phyloP scores from a whole-genome alignment of 257 asterid species.

The Anisodus acutangulus region DNA sequence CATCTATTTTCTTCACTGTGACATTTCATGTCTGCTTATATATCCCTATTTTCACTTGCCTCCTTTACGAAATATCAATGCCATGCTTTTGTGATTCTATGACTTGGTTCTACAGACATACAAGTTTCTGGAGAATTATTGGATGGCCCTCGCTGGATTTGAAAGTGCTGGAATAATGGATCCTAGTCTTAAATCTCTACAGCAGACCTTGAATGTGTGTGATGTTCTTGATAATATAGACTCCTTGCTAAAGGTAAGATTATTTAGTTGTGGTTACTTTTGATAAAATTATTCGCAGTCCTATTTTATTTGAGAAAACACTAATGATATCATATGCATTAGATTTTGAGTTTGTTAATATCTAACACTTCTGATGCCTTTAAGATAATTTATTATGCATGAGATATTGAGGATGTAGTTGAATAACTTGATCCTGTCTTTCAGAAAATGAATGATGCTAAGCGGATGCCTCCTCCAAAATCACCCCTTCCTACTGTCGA shows the following conservation, averaged over 20 bases:
- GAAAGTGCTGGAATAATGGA: no score
- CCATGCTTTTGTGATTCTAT: background rate
- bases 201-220: slow-evolving; percentile 51
- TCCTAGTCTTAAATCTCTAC: no score
- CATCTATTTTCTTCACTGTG: background rate
- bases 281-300: background rate
- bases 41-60: background rate
- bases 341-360: background rate
- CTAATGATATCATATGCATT: background rate
- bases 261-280: background rate
- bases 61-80: background rate
- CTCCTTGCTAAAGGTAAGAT: slow-evolving; percentile 62
- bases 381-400: background rate
- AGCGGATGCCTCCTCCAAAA: slow-evolving; percentile 54
- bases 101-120: slow-evolving; percentile 53
- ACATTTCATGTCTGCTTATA: background rate
- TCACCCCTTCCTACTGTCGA: background rate
- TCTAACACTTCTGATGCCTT: background rate
- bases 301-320: background rate
- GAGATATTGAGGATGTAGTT: background rate
- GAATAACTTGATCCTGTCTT: slow-evolving; percentile 36
- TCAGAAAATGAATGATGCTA: slow-evolving; percentile 73
- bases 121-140: slow-evolving; percentile 85
- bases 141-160: slow-evolving; percentile 80
- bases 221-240: slow-evolving; percentile 73